A percentile compares a stretch with the other conserved stretches of the same genome.
Evolutionary conservation across 2,329 filamentous ascomycete species (phyloP).

Genomic region (Claviceps purpurea): DNA sequence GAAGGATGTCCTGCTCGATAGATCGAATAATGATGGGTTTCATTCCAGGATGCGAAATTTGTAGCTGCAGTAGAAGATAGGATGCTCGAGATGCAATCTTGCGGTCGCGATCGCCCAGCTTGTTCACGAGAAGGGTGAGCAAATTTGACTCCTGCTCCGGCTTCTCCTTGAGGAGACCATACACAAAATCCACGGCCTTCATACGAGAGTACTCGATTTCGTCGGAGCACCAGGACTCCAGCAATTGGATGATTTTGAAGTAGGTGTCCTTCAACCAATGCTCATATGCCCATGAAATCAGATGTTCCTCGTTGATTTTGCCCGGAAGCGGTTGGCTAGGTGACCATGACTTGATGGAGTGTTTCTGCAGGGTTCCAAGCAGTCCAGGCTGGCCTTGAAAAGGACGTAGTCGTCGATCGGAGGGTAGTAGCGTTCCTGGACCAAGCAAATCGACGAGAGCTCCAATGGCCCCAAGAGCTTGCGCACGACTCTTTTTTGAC

Average conservation of each 20-base stretch:
- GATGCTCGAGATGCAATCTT: conserved; percentile 93
- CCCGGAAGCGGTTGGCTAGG: conserved; percentile 58
- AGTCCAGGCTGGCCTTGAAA: conserved; percentile 73
- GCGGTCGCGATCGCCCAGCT: conserved; percentile 86
- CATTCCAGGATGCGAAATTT: conserved; percentile 85
- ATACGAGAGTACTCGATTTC: conserved; percentile 89
- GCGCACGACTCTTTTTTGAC: conserved; percentile 85
- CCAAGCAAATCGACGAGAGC: conserved; percentile 91
- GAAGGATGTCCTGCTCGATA: conserved; percentile 77
- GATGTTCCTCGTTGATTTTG: conserved; percentile 58
- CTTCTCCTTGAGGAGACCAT: conserved; percentile 83
- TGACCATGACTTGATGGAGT: conserved; percentile 47
- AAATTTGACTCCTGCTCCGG: conserved; percentile 95
- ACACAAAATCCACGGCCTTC: conserved; percentile 81
- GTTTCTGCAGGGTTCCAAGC: conserved; percentile 53
- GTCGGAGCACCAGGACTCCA: conserved; percentile 88
- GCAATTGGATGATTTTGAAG: conserved; percentile 81
- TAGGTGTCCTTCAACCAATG: conserved; percentile 91
- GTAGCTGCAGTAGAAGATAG: conserved; percentile 81
- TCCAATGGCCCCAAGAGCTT: conserved; percentile 82
- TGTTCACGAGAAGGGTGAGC: conserved; percentile 83
- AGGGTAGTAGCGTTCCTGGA: conserved; percentile 72
- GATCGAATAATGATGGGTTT: conserved; percentile 74
- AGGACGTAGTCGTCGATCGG: conserved; percentile 63
- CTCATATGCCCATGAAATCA: conserved; percentile 84